Conservation (phyloP, 2,329 filamentous ascomycete species). For the Hypoxylon sp. region DNA sequence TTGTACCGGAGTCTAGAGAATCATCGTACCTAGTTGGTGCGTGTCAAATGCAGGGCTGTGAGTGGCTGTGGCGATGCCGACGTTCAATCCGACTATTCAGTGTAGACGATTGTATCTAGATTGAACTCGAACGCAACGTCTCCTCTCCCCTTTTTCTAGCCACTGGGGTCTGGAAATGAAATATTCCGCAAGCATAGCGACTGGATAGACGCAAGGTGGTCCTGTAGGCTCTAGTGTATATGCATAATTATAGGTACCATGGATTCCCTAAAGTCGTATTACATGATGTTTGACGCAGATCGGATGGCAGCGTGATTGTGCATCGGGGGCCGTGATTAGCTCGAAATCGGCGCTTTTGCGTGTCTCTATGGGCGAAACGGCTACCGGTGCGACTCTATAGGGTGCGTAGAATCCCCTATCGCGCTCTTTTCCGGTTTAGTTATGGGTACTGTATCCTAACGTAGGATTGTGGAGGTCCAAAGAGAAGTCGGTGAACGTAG, state of each 20-base stretch:
- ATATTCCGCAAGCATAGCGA: constrained; percentile 25
- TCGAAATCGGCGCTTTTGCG: constrained; percentile 19
- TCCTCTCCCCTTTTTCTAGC: constrained; percentile 14
- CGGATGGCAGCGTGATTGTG: constrained; percentile 44
- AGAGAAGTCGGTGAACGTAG: constrained; percentile 42
- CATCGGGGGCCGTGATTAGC: constrained; percentile 39
- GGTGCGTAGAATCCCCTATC: constrained; percentile 22
- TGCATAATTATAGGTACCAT: constrained; percentile 28
- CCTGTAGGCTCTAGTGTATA: constrained; percentile 21
- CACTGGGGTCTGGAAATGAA: constrained; percentile 22
- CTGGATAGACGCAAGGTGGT: constrained; percentile 21
- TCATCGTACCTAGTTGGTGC: constrained; percentile 10
- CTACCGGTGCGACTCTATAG: constrained; percentile 31
- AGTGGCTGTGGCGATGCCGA: constrained; percentile 29
- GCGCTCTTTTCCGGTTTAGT: constrained; percentile 28
- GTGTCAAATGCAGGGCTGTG: not conserved
- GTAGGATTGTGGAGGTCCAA: constrained; percentile 33
- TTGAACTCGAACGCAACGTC: constrained; percentile 15
- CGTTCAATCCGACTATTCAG: constrained; percentile 13
- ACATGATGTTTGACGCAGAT: constrained; percentile 41
- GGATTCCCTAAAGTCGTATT: constrained; percentile 32
- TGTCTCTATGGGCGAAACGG: constrained; percentile 21
- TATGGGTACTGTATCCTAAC: constrained; percentile 24
- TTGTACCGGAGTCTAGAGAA: constrained; percentile 13
- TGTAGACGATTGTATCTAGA: constrained; percentile 9